Evolutionary conservation across 495 filamentous ascomycete species (phyloP), one percentile per base, ranked within the genome.

Genomic region (Tuber aestivum): DNA sequence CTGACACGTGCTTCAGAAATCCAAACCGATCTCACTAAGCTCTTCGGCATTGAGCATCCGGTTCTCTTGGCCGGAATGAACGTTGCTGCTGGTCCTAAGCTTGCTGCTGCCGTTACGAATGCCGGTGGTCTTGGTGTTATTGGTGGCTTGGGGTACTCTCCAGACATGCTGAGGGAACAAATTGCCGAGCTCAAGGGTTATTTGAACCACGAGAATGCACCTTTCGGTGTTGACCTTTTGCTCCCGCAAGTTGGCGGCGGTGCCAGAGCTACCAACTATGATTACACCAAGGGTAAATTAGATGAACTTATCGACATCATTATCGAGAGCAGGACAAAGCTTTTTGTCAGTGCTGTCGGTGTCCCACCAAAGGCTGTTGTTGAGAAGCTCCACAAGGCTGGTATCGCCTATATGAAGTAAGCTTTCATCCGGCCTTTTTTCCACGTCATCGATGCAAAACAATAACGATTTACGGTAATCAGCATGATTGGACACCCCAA

Each of bases 281-380:
- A 99, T 86, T 99, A 99, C 88, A 99, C 95, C 83, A 97, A 99
- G 87, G 95, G 95, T 83, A 98, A 98, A 87, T 92, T 99, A 72
- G 87, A 93, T 84, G 91, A 96, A 83, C 89, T 99, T 68, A 86
- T 97, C 84, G 91, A 93, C 84, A 94, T 97, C 80, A 91, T 97
- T 85, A 97, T 99, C 85, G 90, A 94, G 82, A 92, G 90, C 73
- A 92, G 93, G 73, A 92, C 94, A 74, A 93, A 91, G 86, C 89
- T 98, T 74, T 99, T 99, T 86, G 96, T 99, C 82, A 97, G 92
- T 78, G 95, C 95, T 83, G 93, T 99, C 84, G 95, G 95, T 84
- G 92, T 99, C 9, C 94, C 95, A 40, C 95, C 96, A 73, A 92
- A 92, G 83, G 85, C 88, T 75, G 91, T 97, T 76, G 95, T 99